A percentile compares a stretch with the other conserved stretches of the same genome.
Evolutionary conservation across 495 filamentous ascomycete genomes (phyloP).

Genomic region (Trichocladium uniseriatum): DNA sequence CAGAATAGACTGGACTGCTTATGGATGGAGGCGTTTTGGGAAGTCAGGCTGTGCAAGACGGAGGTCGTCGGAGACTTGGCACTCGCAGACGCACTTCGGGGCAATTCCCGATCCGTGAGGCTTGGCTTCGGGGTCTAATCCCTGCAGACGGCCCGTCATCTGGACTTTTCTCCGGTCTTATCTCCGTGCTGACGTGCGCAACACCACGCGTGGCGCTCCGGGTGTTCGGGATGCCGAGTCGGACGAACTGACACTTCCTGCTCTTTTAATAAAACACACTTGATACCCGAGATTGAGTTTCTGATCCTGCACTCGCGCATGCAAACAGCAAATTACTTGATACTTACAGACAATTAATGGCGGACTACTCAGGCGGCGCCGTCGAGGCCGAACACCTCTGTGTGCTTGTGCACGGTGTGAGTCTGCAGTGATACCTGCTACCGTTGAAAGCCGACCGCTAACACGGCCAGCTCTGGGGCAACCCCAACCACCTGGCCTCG

Average conservation of each 20-base stretch:
- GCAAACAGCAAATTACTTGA: too few species aligned
- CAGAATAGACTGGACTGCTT: too few species aligned
- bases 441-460: too few species aligned
- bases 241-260: too few species aligned
- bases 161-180: not conserved
- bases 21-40: too few species aligned
- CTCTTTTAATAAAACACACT: too few species aligned
- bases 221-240: not conserved
- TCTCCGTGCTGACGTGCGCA: slow-evolving; percentile 3
- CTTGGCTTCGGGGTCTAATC: not conserved
- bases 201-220: not conserved
- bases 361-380: slow-evolving; percentile 31
- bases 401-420: slow-evolving; percentile 90
- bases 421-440: too few species aligned
- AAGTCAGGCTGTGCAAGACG: too few species aligned
- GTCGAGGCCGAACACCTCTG: slow-evolving; percentile 60
- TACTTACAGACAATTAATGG: slow-evolving; percentile 16
- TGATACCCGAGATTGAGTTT: too few species aligned
- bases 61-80: not conserved
- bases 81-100: not conserved
- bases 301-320: too few species aligned
- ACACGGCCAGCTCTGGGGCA: slow-evolving; percentile 70
- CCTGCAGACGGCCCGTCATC: too few species aligned
- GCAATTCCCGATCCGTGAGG: not conserved
- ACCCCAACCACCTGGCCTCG: slow-evolving; percentile 70